Evolutionary conservation across 192 early-diverging fungal species (phyloP), one percentile per base, ranked within the genome.

Genomic region (Coemansia sp.): DNA sequence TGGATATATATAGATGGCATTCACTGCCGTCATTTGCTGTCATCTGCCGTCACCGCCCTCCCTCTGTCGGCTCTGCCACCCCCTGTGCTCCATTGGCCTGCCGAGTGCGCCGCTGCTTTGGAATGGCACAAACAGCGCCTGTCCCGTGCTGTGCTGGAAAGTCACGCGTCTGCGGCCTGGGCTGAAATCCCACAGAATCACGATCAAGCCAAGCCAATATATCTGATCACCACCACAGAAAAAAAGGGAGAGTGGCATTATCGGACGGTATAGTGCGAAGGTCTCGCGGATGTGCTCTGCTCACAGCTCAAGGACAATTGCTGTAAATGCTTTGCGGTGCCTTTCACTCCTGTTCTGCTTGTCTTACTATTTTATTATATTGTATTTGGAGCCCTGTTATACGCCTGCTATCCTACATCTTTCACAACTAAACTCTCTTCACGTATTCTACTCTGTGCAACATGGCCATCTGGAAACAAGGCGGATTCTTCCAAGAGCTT

Each of bases 401-500:
- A 25, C 9, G 49, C 23, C 15, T 52, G 49, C 19, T 25, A 40
- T 40, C 38, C 38, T 40, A 6, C 19, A 48, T 20, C 46, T 48
- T 20, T 48, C 29, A 29, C 29, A 29, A 29, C 29, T 29, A 3
- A 29, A 29, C 29, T 29, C 29, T 20, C 46, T 25, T 25, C 50
- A 53, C 50, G 9, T 9, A 53, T 8, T 13, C 48, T 8, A 0
- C n/a, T 49, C 7, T 22, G 17, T 14, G 22, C 48, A 62, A 13
- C 15, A 81, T 81, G 78, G 78, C 78, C 14, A 71, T 81, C 46
- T 81, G 78, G 78, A 71, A 66, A 45, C 78, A 81, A 55, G 78
- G 78, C 66, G 78, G 78, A n/a, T 81, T 81, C 52, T 81, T 81
- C 73, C 73, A 81, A 48, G 73, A 81, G 59, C 73, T 81, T 13